These are phyloP conservation scores for Puccinia novopanici DNA, from an alignment of 1,284 basidiomycete genomes.

Conservation along the genomic window DNA sequence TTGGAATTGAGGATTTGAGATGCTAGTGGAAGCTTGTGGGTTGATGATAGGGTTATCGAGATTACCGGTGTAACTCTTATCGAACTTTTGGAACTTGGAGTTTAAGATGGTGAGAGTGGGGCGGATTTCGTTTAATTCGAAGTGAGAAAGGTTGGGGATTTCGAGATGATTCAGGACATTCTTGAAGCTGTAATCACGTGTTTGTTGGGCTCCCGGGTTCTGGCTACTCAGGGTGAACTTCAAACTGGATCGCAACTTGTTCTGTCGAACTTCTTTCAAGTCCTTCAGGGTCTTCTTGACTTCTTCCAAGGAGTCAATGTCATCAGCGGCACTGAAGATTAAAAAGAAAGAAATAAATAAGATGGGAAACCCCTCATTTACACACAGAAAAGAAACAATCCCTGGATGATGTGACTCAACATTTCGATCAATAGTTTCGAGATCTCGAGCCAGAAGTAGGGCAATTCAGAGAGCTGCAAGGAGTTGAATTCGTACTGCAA, in stretches of 20 bases:
- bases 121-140: constrained; percentile 35
- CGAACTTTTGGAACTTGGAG: constrained; percentile 25
- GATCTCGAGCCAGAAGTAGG: constrained; percentile 30
- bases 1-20: constrained; percentile 8
- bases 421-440: constrained; percentile 31
- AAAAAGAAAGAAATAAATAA: not conserved
- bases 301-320: constrained; percentile 16
- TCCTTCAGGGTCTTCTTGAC: constrained; percentile 34
- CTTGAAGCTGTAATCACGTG: constrained; percentile 11
- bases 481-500: constrained; percentile 3
- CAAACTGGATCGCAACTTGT: constrained; percentile 21
- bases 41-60: not conserved
- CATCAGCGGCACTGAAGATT: constrained; percentile 20
- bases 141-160: constrained; percentile 23
- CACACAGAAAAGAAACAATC: not conserved
- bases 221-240: constrained; percentile 12
- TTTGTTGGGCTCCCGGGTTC: constrained; percentile 5
- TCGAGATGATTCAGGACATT: constrained; percentile 24
- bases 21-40: not conserved
- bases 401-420: not conserved
- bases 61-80: not conserved
- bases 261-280: constrained; percentile 18
- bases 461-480: constrained; percentile 8
- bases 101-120: constrained; percentile 10
- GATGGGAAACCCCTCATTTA: no score